Evolutionary conservation across 441 rosid genomes (phyloP).

Genomic region (Brassica balearica): DNA sequence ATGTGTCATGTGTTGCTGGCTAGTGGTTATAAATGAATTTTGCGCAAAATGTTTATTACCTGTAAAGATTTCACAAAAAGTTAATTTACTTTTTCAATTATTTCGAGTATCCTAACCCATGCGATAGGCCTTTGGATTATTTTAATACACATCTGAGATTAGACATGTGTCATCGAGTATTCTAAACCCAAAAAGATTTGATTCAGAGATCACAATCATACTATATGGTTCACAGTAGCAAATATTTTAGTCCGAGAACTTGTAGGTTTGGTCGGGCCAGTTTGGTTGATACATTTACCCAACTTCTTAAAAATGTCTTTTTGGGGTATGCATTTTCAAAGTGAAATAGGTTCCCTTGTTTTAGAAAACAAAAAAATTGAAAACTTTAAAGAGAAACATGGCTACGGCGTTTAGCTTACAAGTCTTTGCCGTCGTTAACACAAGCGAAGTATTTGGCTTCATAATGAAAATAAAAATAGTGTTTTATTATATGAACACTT

Average conservation of each 20-base stretch:
- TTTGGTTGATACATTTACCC: background rate
- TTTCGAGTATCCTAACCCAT: too few species aligned
- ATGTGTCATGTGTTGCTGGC: slow-evolving; percentile 20
- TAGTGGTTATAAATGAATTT: background rate
- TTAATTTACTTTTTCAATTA: background rate
- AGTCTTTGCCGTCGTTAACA: background rate
- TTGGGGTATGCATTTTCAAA: background rate
- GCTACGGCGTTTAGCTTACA: background rate
- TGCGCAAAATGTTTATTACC: background rate
- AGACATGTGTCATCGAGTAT: background rate
- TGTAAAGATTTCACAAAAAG: background rate
- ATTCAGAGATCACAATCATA: background rate
- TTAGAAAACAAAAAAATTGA: background rate
- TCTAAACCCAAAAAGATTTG: background rate
- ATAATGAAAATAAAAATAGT: too few species aligned
- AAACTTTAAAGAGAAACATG: background rate
- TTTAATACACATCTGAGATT: too few species aligned
- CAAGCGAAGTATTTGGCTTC: background rate
- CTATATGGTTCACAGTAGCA: background rate
- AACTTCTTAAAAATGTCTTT: background rate
- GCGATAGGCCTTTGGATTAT: too few species aligned
- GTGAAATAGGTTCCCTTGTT: background rate
- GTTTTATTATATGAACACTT: too few species aligned
- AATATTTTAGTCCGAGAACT: background rate
- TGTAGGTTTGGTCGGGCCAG: background rate